Evolutionary conservation across 345 rosid species (phyloP).

Genomic region (Ceriops tagal): DNA sequence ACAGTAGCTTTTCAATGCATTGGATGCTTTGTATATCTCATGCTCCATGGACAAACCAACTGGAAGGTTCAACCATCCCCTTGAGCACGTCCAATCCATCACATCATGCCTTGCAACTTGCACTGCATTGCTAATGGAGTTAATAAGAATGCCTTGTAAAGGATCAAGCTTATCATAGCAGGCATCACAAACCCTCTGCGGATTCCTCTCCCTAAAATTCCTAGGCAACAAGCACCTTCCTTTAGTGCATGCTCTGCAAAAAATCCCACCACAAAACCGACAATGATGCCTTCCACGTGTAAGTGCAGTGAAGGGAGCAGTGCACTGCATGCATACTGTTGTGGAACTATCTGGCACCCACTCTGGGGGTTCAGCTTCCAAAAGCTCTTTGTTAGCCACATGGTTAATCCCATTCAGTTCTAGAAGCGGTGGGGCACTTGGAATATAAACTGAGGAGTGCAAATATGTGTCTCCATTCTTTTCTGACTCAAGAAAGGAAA

Average conservation of each 20-base stretch:
- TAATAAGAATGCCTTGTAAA: slow-evolving; percentile 70
- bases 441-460: slow-evolving; percentile 88
- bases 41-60: slow-evolving; percentile 91
- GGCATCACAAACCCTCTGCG: slow-evolving; percentile 89
- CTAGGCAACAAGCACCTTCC: slow-evolving; percentile 82
- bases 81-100: slow-evolving; percentile 80
- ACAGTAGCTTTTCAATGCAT: slow-evolving; percentile 71
- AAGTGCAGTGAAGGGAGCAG: slow-evolving; percentile 68
- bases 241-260: slow-evolving; percentile 74
- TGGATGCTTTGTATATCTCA: slow-evolving; percentile 90
- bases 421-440: slow-evolving; percentile 92
- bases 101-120: slow-evolving; percentile 97
- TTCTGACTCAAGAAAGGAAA: slow-evolving; percentile 66
- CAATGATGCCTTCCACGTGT: slow-evolving; percentile 97
- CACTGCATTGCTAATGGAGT: slow-evolving; percentile 79
- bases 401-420: slow-evolving; percentile 55
- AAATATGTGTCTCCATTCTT: slow-evolving; percentile 71
- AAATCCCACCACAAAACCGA: slow-evolving; percentile 90
- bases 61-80: slow-evolving; percentile 97
- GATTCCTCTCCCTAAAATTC: slow-evolving; percentile 81
- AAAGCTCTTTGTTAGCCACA: slow-evolving; percentile 59
- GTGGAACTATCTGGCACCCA: slow-evolving; percentile 94
- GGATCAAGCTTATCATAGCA: slow-evolving; percentile 98
- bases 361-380: slow-evolving; percentile 88
- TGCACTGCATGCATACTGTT: slow-evolving; percentile 73